Conservation (phyloP, 106 monocot genomes). For the Chionographis japonica region DNA sequence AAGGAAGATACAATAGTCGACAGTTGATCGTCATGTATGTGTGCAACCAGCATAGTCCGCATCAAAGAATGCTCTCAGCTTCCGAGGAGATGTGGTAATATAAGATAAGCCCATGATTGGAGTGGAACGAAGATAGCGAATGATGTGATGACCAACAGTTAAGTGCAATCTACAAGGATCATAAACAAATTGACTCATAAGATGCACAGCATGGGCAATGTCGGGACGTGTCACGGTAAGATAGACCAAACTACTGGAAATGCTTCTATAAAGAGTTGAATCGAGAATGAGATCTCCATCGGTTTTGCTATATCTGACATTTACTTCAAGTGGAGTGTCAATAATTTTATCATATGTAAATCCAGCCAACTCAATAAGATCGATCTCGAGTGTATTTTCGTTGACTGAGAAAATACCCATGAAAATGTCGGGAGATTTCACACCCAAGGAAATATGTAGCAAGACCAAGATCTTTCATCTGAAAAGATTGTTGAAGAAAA, state of each 20-base stretch:
- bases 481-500: slow-evolving; percentile 13
- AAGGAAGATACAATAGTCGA: slow-evolving; percentile 8
- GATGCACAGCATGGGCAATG: background rate
- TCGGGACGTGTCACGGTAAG: too few species aligned
- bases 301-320: background rate
- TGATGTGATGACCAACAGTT: background rate
- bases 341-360: slow-evolving; percentile 1
- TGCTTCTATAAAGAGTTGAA: background rate
- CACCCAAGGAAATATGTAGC: slow-evolving; percentile 18
- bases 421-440: slow-evolving; percentile 2
- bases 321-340: slow-evolving; percentile 9
- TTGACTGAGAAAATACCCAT: too few species aligned
- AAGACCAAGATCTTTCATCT: slow-evolving; percentile 28
- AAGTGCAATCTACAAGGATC: slow-evolving; percentile 11
- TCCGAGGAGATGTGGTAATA: background rate
- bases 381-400: slow-evolving; percentile 12
- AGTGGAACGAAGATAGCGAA: slow-evolving; percentile 5
- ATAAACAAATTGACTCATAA: background rate
- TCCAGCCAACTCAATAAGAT: background rate
- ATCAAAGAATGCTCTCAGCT: slow-evolving; percentile 6
- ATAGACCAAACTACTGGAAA: background rate
- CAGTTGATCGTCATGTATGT: background rate
- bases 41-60: slow-evolving; percentile 6
- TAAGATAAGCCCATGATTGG: slow-evolving; percentile 10
- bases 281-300: background rate